A percentile compares a stretch with the other conserved stretches of the same genome.
Conservation (phyloP, 1,284 basidiomycete genomes). For the Apiotrichum porosum region DNA sequence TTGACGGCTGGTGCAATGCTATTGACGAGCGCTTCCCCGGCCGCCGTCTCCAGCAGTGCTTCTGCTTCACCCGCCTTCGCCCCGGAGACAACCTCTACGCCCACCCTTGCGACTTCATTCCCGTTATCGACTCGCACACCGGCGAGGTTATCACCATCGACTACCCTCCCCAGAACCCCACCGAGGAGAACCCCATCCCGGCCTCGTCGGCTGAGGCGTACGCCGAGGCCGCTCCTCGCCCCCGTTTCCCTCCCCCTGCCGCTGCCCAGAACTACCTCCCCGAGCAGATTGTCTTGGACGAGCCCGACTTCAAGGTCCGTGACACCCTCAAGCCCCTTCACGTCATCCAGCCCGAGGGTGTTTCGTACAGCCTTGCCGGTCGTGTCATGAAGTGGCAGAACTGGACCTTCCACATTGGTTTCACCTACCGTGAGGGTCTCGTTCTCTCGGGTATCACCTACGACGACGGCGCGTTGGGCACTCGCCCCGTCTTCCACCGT, state of each 20-base stretch:
- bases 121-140: slow-evolving; percentile 40
- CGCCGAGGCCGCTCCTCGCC: slow-evolving; percentile 24
- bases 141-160: slow-evolving; percentile 49
- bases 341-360: slow-evolving; percentile 83
- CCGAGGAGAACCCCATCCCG: slow-evolving; percentile 16
- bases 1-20: slow-evolving; percentile 52
- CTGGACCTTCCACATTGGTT: slow-evolving; percentile 38
- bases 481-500: slow-evolving; percentile 48
- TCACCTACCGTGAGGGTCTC: slow-evolving; percentile 43
- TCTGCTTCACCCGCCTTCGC: slow-evolving; percentile 48
- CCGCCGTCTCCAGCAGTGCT: slow-evolving; percentile 47
- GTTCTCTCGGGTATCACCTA: slow-evolving; percentile 45
- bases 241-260: slow-evolving; percentile 48
- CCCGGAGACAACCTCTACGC: slow-evolving; percentile 49
- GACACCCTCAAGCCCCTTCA: slow-evolving; percentile 79
- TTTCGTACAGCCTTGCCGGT: slow-evolving; percentile 79
- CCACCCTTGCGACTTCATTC: slow-evolving; percentile 50
- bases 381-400: slow-evolving; percentile 52
- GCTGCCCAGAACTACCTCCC: slow-evolving; percentile 49
- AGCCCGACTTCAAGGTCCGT: slow-evolving; percentile 58
- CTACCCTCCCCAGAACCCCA: slow-evolving; percentile 33
- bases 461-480: slow-evolving; percentile 39
- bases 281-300: slow-evolving; percentile 42
- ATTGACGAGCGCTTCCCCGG: slow-evolving; percentile 50
- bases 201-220: slow-evolving; percentile 33